Base-by-base conservation (phyloP, 2,329 filamentous ascomycete genomes). In the Talaromyces islandicus region DNA sequence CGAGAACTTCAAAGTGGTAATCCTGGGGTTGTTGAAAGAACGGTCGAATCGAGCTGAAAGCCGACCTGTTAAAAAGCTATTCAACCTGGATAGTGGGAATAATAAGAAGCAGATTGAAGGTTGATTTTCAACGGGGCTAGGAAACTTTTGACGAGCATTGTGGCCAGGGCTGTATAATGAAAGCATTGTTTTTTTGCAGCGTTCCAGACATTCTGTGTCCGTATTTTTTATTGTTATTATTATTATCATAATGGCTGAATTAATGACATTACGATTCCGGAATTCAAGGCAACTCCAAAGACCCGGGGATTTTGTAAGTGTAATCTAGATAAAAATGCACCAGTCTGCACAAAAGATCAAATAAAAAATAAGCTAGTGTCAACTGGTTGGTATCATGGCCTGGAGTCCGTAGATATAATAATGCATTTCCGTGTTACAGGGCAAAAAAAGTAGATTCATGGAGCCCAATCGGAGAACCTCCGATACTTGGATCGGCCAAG, bases 1-100 rank as follows among this genome's bases (percentile, higher is more conserved):
- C 19, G n/a, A 43, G n/a, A 59, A 54, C 27, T 54, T 59, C 35
- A 59, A 54, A 32, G n/a, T 17, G 50, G 57, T 59, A 12, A 48
- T 59, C 19, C 53, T 59, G 11, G 35, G 51, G 25, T 54, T 59
- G 38, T 54, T 59, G 51, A 54, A 41, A 54, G 25, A 54, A 12
- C 35, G 57, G 19, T 59, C 57, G 25, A 59, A 54, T 43, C 27
- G 57, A 14, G 21, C 51, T 17, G 51, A 59, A 48, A 54, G 51
- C 57, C 38, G 51, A 12, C 57, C 57, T 29, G 38, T 48, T n/a
- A 54, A 35, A 25, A 54, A 50, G 24, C 52, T 59, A 52, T 35
- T 59, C n/a, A 51, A 38, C 29, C 17, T 54, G 35, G 38, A 27
- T 1, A 30, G 30, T 19, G 38, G 12, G 21, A 4, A 29, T n/a